These are phyloP conservation scores for Cryphonectria japonica DNA, from an alignment of 2,329 filamentous ascomycete species.

Conservation along the genomic window DNA sequence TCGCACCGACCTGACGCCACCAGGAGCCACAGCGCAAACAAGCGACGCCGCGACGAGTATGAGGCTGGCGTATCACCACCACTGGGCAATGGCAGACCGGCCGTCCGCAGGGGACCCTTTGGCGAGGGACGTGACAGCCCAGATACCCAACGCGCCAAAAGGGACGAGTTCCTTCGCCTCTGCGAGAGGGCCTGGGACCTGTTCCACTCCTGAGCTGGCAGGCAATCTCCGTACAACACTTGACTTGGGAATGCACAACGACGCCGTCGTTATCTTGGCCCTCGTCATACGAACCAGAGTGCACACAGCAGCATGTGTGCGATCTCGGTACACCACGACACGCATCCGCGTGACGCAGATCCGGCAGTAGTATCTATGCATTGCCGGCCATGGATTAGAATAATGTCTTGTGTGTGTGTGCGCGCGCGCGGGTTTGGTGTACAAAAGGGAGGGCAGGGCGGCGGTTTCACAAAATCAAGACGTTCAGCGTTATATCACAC, in stretches of 20 bases:
- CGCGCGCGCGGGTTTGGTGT: constrained; percentile 5
- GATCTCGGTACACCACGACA: constrained; percentile 13
- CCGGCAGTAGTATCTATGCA: constrained; percentile 5
- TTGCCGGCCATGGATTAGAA: constrained; percentile 20
- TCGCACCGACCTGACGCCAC: constrained; percentile 50
- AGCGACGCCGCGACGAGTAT: constrained; percentile 87
- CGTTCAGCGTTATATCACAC: constrained; percentile 20
- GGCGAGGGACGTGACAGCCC: constrained; percentile 82
- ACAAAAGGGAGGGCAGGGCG: constrained; percentile 1
- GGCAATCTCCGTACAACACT: background rate
- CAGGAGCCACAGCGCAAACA: constrained; percentile 58
- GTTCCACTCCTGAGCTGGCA: constrained; percentile 76
- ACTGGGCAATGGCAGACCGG: constrained; percentile 71
- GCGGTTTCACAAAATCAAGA: constrained; percentile 20
- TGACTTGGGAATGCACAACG: background rate
- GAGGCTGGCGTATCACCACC: constrained; percentile 90
- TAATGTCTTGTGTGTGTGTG: constrained; percentile 21
- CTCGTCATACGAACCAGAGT: constrained; percentile 3
- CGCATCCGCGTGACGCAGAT: background rate
- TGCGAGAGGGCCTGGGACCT: constrained; percentile 95
- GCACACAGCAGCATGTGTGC: constrained; percentile 12
- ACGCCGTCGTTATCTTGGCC: background rate
- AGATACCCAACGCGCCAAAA: constrained; percentile 82
- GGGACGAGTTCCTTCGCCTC: constrained; percentile 85
- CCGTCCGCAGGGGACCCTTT: constrained; percentile 69